These are phyloP conservation scores for Fragosphaeria purpurea DNA, from an alignment of 2,329 filamentous ascomycete species.

Conservation along the genomic window DNA sequence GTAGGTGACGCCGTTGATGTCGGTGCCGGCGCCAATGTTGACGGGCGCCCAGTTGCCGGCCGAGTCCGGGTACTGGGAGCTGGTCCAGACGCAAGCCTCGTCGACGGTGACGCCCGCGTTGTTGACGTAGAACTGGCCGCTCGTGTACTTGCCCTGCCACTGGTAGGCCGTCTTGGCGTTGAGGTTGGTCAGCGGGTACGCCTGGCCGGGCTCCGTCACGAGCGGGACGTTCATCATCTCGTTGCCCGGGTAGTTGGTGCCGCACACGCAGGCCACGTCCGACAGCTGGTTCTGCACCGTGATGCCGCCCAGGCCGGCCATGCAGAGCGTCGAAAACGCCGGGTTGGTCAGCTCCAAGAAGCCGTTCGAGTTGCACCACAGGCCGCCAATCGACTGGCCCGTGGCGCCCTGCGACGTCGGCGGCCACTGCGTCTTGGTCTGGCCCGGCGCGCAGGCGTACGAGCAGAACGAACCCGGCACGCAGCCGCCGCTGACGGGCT, in stretches of 20 bases:
- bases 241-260: constrained; percentile 90
- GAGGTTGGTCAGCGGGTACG: constrained; percentile 63
- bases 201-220: constrained; percentile 47
- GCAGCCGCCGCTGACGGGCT: constrained; percentile 54
- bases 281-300: constrained; percentile 65
- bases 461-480: constrained; percentile 65
- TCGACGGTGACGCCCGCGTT: constrained; percentile 56
- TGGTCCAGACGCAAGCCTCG: constrained; percentile 68
- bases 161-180: constrained; percentile 62
- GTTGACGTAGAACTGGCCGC: constrained; percentile 96
- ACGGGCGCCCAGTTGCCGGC: constrained; percentile 80
- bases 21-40: constrained; percentile 73
- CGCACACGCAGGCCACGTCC: constrained; percentile 65
- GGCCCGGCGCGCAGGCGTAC: constrained; percentile 84
- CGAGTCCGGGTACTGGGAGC: constrained; percentile 35
- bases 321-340: constrained; percentile 61
- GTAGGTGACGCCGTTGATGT: constrained; percentile 55
- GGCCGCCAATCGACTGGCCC: constrained; percentile 78
- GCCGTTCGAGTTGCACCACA: constrained; percentile 64
- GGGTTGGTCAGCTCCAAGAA: constrained; percentile 70
- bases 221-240: constrained; percentile 81
- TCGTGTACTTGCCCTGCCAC: constrained; percentile 66
- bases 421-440: constrained; percentile 90
- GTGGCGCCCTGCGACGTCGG: constrained; percentile 58
- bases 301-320: constrained; percentile 59